Conservation (phyloP, 2,329 filamentous ascomycete species). For the Alternaria rosae region DNA sequence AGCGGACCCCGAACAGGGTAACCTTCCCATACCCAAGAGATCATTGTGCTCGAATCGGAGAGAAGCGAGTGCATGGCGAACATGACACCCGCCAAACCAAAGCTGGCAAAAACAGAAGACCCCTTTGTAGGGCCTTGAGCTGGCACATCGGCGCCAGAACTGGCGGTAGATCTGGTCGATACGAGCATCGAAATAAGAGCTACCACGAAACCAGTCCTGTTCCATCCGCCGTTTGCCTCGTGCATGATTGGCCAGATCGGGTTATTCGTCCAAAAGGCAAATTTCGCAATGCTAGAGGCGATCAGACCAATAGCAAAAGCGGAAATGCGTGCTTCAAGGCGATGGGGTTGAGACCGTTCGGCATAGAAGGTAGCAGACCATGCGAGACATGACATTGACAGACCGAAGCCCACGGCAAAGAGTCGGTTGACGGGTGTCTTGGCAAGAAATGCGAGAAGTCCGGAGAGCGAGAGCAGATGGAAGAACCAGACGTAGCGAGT, state of each 20-base stretch:
- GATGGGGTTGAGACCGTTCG: conserved; percentile 75
- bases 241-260: conserved; percentile 97
- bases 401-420: conserved; percentile 80
- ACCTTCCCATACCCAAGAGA: conserved; percentile 97
- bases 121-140: conserved; percentile 66
- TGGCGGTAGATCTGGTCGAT: conserved; percentile 71
- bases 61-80: conserved; percentile 92
- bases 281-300: conserved; percentile 87
- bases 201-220: conserved; percentile 79
- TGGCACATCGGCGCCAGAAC: conserved; percentile 55
- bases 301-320: conserved; percentile 84
- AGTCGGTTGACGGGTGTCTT: conserved; percentile 76
- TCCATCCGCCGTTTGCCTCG: conserved; percentile 88
- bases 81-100: conserved; percentile 83
- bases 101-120: conserved; percentile 73
- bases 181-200: conserved; percentile 78
- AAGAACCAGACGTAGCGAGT: conserved; percentile 72
- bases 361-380: conserved; percentile 85
- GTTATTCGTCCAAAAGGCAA: conserved; percentile 93
- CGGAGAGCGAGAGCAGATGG: conserved; percentile 79
- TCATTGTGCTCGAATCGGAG: conserved; percentile 98
- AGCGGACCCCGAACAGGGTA: conserved; percentile 90
- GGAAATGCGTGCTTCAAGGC: conserved; percentile 81
- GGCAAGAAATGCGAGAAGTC: conserved; percentile 81
- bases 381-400: conserved; percentile 79